Base-by-base conservation (phyloP, 1,139 yeast species). In the Casaregolazyma suthepensis region DNA sequence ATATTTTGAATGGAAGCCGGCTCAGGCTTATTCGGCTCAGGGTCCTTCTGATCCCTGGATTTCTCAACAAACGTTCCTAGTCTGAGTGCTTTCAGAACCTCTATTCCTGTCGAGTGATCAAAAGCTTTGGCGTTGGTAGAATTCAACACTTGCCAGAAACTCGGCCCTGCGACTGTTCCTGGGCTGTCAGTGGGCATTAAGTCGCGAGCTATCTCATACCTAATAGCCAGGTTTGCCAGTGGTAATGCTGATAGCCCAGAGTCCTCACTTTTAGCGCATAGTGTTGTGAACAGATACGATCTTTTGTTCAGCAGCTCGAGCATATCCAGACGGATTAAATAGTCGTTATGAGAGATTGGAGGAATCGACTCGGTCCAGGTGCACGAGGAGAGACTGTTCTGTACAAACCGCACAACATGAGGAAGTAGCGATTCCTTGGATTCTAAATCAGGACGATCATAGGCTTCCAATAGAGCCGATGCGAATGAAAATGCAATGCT, bases 291-390 rank as follows among this genome's bases (percentile, higher is more conserved):
- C 17, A 35, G 17, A 35, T n/a, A 35, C 4, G 40, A 35, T 35
- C 17, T 13, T 7, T 13, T 35, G 17, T 35, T 35, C 1, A 46
- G 42, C 18, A 50, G 22, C 5, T 35, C 26, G 5, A 45, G 40
- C 49, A 50, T 29, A 17, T 50, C 53, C 19, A 38, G 10, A 12
- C 53, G 38, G 19, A 50, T 10, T 35, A 50, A 23, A 23, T 19
- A 45, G 5, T 38, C 53, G 5, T 29, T 38, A 3, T 50, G 40
- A 26, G 49, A 22, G 19, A 40, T 23, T 13, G 26, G 20, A n/a
- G 49, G 45, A 4, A 50, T n/a, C 4, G 20, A 15, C 7, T 26
- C 40, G 17, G 2, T 35, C 40, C 40, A 35, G 17, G 17, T 3
- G 40, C 15, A 2, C 9, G 40, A 35, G 3, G 40, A 13, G 7